phyloP scores from a whole-genome alignment of 1,284 basidiomycete species.

The Tilletia caries region DNA sequence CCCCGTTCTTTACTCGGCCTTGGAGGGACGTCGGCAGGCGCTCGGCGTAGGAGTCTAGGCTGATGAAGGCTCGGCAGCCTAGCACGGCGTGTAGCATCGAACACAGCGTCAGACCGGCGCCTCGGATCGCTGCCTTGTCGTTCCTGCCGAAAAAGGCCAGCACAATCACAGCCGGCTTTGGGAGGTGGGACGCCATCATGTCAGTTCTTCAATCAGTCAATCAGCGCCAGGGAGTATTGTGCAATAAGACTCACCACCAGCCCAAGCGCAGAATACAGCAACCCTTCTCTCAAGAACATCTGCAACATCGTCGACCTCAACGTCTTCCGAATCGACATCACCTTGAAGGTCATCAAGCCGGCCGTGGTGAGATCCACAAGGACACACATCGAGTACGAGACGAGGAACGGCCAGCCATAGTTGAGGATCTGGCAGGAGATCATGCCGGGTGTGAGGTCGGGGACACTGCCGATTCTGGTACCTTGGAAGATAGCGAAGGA shows the following conservation, averaged over 20 bases:
- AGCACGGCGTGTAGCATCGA: conserved; percentile 14
- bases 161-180: background rate
- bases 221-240: too few species aligned
- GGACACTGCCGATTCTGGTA: background rate
- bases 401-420: conserved; percentile 12
- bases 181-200: too few species aligned
- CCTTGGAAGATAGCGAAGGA: conserved; percentile 14
- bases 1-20: conserved; percentile 12
- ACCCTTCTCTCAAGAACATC: conserved; percentile 15
- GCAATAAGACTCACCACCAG: conserved; percentile 12
- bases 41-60: conserved; percentile 14
- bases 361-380: conserved; percentile 13
- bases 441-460: conserved; percentile 4
- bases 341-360: conserved; percentile 11
- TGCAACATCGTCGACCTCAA: conserved; percentile 4
- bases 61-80: conserved; percentile 17
- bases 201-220: too few species aligned
- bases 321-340: conserved; percentile 11
- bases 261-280: conserved; percentile 13
- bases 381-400: background rate
- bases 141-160: conserved; percentile 4
- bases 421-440: conserved; percentile 15
- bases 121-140: conserved; percentile 12
- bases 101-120: conserved; percentile 13
- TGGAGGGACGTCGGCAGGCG: conserved; percentile 14